Evolutionary conservation across 306 rosid species (phyloP).

Genomic region (Dryas octopetala): DNA sequence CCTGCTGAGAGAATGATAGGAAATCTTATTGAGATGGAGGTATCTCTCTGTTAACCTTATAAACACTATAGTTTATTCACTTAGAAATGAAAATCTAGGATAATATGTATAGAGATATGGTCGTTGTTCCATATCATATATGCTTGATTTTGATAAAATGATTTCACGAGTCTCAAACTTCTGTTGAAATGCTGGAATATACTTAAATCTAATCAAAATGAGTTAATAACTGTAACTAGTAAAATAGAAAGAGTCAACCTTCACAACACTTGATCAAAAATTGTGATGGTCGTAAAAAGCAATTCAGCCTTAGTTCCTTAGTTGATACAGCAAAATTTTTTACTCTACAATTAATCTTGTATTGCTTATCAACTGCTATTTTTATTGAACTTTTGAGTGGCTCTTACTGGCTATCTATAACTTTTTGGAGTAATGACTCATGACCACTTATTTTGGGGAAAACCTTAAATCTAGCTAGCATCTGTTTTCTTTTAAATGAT

Average conservation of each 20-base stretch:
- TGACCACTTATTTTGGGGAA: too few species aligned
- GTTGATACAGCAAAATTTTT: not conserved
- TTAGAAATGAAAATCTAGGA: not conserved
- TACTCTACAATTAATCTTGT: not conserved
- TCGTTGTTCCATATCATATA: not conserved
- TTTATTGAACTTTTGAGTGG: not conserved
- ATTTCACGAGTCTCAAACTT: not conserved
- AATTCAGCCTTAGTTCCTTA: not conserved
- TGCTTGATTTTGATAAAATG: not conserved
- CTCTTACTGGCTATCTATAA: not conserved
- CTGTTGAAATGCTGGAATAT: not conserved
- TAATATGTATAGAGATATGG: too few species aligned
- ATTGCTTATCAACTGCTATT: not conserved
- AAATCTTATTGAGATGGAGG: conserved; percentile 52
- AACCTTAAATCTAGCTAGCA: too few species aligned
- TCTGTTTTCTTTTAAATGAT: not conserved
- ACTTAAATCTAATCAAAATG: not conserved
- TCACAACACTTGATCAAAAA: not conserved
- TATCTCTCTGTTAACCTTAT: conserved; percentile 7
- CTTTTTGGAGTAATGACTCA: too few species aligned
- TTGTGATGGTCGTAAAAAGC: not conserved
- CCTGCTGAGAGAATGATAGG: conserved; percentile 49
- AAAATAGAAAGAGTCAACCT: not conserved
- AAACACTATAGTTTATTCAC: not conserved
- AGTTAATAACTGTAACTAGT: not conserved